Evolutionary conservation across 352 stramenopile genomes (phyloP).

Genomic region (Albugo candida): DNA sequence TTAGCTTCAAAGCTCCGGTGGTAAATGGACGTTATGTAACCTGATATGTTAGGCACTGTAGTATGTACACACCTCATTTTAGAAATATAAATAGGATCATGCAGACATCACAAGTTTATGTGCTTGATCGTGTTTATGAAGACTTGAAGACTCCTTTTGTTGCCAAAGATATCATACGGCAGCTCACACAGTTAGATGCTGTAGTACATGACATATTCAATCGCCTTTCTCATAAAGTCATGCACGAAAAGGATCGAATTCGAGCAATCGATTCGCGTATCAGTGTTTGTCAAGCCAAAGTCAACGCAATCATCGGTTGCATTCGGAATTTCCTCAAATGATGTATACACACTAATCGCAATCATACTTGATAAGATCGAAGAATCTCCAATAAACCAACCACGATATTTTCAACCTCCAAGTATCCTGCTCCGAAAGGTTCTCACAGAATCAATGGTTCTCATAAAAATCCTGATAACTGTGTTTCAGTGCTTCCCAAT

Average conservation of each 20-base stretch:
- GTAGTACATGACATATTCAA: slow-evolving; percentile 75
- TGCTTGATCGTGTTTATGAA: slow-evolving; percentile 72
- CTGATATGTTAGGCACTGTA: too few species aligned
- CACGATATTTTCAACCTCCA: slow-evolving; percentile 78
- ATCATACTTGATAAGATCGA: slow-evolving; percentile 19
- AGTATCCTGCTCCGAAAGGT: slow-evolving; percentile 54
- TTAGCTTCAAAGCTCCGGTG: slow-evolving; percentile 35
- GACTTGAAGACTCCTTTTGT: slow-evolving; percentile 71
- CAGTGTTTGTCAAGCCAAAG: slow-evolving; percentile 59
- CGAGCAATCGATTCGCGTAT: slow-evolving; percentile 54
- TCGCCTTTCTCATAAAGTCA: slow-evolving; percentile 52
- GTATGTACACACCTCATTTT: too few species aligned
- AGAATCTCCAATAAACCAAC: slow-evolving; percentile 69
- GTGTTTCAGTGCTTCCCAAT: slow-evolving; percentile 15
- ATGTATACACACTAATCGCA: background rate
- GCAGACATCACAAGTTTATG: slow-evolving; percentile 77
- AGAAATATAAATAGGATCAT: slow-evolving; percentile 11
- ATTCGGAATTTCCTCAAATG: background rate
- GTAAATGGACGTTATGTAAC: too few species aligned
- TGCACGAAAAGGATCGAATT: slow-evolving; percentile 60
- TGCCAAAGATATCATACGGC: slow-evolving; percentile 68
- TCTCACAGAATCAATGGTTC: background rate
- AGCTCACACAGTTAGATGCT: slow-evolving; percentile 62
- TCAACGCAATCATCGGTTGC: slow-evolving; percentile 30
- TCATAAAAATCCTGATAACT: background rate